Conservation (phyloP, 805 yeast species). For the Alloascoidea hylecoeti region DNA sequence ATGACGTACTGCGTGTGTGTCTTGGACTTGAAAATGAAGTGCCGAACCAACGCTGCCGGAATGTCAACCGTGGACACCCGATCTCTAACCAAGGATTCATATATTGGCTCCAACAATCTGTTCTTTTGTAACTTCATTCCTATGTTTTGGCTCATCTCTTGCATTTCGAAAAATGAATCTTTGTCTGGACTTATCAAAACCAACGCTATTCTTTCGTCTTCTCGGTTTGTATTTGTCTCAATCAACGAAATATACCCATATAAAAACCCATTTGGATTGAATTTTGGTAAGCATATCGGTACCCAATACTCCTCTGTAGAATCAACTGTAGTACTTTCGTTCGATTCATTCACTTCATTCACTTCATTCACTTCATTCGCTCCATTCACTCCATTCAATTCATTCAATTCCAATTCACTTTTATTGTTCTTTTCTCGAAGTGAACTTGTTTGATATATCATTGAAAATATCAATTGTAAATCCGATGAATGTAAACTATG, state of each 20-base stretch:
- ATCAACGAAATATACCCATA: constrained; percentile 65
- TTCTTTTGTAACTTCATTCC: constrained; percentile 24
- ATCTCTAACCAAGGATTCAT: constrained; percentile 20
- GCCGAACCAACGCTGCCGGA: constrained; percentile 46
- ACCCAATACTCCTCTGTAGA: constrained; percentile 69
- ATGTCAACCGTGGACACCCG: constrained; percentile 34
- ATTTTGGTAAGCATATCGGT: constrained; percentile 85
- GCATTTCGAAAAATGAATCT: constrained; percentile 66
- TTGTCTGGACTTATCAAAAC: constrained; percentile 54
- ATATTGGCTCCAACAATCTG: constrained; percentile 22
- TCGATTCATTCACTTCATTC: constrained; percentile 14
- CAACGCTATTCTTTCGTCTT: constrained; percentile 19
- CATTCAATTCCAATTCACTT: constrained; percentile 9
- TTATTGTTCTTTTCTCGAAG: constrained; percentile 16
- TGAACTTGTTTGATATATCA: constrained; percentile 47
- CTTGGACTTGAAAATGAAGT: constrained; percentile 70
- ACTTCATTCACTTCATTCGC: neutral
- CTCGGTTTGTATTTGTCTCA: constrained; percentile 17
- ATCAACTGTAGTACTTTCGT: constrained; percentile 15
- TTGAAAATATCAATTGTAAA: constrained; percentile 55
- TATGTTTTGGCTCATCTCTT: constrained; percentile 41
- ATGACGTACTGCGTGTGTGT: constrained; percentile 49
- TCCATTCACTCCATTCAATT: constrained; percentile 3
- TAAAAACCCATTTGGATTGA: constrained; percentile 78
- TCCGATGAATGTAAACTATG: constrained; percentile 79